phyloP scores from a whole-genome alignment of 257 asterid species.

The Petunia secreta region DNA sequence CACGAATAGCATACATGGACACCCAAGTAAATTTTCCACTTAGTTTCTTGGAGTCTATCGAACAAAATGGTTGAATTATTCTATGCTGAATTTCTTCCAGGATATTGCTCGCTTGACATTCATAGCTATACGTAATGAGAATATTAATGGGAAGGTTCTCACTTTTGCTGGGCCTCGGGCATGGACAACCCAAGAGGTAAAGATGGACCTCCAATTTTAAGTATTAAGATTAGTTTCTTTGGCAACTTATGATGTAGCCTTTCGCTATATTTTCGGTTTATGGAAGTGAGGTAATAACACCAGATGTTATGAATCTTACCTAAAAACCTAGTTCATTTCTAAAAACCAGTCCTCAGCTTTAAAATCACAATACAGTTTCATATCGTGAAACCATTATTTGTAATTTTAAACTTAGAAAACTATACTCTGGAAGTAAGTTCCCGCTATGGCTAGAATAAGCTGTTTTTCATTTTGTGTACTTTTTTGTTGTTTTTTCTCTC shows the following conservation, averaged over 20 bases:
- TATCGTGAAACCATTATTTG: neutral
- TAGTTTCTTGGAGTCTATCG: conserved; percentile 18
- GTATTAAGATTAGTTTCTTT: neutral
- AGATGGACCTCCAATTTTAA: conserved; percentile 21
- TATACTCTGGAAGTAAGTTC: neutral
- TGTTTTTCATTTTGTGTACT: neutral
- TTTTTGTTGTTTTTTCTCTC: neutral
- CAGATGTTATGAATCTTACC: neutral
- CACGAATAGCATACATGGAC: conserved; percentile 97
- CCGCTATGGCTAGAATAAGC: neutral
- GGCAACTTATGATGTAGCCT: neutral
- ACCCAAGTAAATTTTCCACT: conserved; percentile 64
- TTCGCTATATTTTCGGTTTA: neutral
- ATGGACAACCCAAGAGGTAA: conserved; percentile 99
- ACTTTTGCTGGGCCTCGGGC: conserved; percentile 99
- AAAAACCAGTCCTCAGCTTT: neutral
- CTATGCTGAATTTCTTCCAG: conserved; percentile 44
- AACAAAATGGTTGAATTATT: conserved; percentile 24
- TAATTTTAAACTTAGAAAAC: neutral
- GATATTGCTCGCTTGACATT: conserved; percentile 94
- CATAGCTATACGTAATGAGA: conserved; percentile 91
- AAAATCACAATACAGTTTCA: neutral
- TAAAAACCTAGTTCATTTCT: neutral
- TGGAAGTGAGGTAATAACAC: neutral
- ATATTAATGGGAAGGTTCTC: conserved; percentile 76